Percentiles rank a stretch among this genome's conserved stretches.
Conservation (phyloP, 108 stramenopile genomes). For the Schizochytrium sp. region DNA sequence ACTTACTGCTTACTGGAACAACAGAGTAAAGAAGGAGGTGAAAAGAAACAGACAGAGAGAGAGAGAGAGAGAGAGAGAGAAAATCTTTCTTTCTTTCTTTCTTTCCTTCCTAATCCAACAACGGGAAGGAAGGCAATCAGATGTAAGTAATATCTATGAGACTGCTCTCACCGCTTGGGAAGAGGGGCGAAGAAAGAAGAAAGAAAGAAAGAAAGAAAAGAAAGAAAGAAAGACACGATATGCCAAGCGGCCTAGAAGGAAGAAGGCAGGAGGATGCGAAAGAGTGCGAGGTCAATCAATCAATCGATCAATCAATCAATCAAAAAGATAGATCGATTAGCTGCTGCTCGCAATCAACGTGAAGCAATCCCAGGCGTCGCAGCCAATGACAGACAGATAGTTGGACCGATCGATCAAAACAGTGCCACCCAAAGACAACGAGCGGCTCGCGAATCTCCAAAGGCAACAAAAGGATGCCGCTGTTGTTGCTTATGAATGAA, state of each 20-base stretch:
- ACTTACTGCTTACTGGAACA: not conserved
- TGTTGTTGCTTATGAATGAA: not conserved
- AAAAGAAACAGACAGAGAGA: not conserved
- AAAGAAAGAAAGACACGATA: not conserved
- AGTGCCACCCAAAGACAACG: not conserved
- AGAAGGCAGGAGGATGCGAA: not conserved
- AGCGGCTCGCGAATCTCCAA: no score
- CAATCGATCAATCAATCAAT: not conserved
- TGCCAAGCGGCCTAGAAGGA: not conserved
- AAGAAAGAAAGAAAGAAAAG: not conserved
- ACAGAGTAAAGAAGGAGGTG: not conserved
- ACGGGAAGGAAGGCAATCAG: not conserved
- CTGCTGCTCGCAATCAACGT: not conserved
- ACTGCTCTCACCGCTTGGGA: not conserved
- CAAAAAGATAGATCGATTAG: not conserved
- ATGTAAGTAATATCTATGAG: not conserved
- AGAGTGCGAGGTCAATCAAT: no score
- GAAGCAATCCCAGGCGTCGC: not conserved
- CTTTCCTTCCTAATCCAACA: not conserved
- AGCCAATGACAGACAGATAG: not conserved
- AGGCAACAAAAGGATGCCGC: no score
- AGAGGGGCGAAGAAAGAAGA: not conserved
- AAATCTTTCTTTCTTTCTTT: slow-evolving; percentile 58
- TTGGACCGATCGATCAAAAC: not conserved
- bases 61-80: slow-evolving; percentile 5